phyloP scores from a whole-genome alignment of 2,329 filamentous ascomycete species.

The Arthrocladium fulminans region DNA sequence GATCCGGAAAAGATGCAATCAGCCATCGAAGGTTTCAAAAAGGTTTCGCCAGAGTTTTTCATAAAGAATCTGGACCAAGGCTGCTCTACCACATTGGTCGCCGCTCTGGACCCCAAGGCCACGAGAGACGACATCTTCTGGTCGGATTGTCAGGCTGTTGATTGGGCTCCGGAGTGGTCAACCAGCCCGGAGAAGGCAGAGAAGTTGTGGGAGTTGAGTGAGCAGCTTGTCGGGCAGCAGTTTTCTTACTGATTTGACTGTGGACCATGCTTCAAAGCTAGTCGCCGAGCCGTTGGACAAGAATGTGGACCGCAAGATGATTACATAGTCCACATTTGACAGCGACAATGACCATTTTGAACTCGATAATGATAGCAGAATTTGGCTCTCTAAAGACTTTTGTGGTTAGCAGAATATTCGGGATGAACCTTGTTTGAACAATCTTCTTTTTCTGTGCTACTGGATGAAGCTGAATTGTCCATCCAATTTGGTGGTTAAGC shows the following conservation, averaged over 20 bases:
- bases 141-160: conserved; percentile 28
- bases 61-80: conserved; percentile 35
- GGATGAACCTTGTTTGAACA: background rate
- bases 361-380: background rate
- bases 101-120: conserved; percentile 34
- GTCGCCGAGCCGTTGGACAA: no score
- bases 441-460: no score
- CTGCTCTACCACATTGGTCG: conserved; percentile 35
- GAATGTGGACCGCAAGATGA: no score
- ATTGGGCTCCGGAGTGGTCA: conserved; percentile 27
- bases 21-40: conserved; percentile 2
- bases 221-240: conserved; percentile 32
- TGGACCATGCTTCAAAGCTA: background rate
- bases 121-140: conserved; percentile 20
- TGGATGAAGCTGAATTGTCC: no score
- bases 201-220: conserved; percentile 33
- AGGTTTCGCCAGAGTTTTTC: background rate
- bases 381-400: background rate
- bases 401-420: no score
- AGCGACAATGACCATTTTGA: no score
- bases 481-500: no score
- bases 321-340: no score
- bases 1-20: conserved; percentile 23
- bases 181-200: conserved; percentile 30
- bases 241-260: conserved; percentile 15